phyloP scores from a whole-genome alignment of 495 filamentous ascomycete genomes.

The Bacidia rubella region DNA sequence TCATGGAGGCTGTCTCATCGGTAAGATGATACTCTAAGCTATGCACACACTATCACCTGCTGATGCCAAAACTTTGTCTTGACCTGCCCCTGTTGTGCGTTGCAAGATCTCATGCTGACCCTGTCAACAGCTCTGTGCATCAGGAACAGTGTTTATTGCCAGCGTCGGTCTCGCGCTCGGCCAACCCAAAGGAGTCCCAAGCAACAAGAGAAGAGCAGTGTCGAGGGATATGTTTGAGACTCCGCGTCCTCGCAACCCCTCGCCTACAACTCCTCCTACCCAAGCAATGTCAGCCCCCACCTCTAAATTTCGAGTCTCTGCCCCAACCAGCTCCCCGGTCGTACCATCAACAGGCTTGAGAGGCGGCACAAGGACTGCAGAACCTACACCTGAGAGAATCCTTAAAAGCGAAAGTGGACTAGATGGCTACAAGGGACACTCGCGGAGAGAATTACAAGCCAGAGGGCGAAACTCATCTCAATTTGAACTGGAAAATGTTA shows the following conservation, averaged over 20 bases:
- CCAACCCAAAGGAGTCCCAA: constrained; percentile 32
- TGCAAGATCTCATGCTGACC: background rate
- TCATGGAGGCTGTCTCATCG: constrained; percentile 21
- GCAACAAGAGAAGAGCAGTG: constrained; percentile 33
- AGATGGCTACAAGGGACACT: background rate
- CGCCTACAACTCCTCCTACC: constrained; percentile 19
- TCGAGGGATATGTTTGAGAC: constrained; percentile 27
- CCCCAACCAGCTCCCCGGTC: constrained; percentile 11
- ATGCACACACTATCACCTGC: too few species aligned
- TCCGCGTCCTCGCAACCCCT: constrained; percentile 21
- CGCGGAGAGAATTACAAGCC: background rate
- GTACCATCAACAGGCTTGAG: constrained; percentile 8
- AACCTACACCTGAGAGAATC: constrained; percentile 10
- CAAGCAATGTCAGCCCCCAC: constrained; percentile 23
- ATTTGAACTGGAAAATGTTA: constrained; percentile 34
- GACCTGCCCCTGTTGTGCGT: background rate
- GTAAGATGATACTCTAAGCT: too few species aligned
- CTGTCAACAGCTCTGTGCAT: constrained; percentile 47
- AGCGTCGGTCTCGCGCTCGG: constrained; percentile 51
- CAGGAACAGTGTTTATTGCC: constrained; percentile 55
- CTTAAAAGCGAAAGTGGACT: constrained; percentile 12
- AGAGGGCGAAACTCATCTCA: constrained; percentile 13
- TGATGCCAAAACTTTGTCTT: too few species aligned
- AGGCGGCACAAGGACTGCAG: constrained; percentile 9
- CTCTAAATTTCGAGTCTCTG: constrained; percentile 14